Evolutionary conservation across 176 grass and related monocot species (phyloP), one percentile per base, ranked within the genome.

Genomic region (Tuctoria greenei): DNA sequence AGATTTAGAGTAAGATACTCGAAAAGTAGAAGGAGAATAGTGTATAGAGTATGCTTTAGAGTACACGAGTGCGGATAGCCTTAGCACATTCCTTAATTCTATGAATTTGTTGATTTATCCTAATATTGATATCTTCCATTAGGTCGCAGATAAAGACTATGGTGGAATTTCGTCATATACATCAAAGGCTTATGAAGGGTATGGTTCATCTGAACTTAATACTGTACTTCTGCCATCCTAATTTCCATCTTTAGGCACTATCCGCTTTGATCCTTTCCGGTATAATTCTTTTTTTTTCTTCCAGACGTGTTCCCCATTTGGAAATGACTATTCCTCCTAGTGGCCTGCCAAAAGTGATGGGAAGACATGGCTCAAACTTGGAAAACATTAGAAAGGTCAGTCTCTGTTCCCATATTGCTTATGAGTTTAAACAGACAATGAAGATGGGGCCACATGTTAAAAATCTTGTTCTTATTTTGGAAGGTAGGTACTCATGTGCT

Each of bases 361-460:
- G 95, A 31, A 99, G 95, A 86, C 89, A 72, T 18, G 95, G 95
- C 12, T 84, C 92, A 67, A 99, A 99, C 76, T 74, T 99, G 82
- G 91, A 99, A 9, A 99, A 92, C 55, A 94, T 99, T 66, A 95
- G 82, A 92, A 99, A 93, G 95, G 95, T 95, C 47, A 83, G 95
- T 86, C 79, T 83, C 2, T 17, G 64, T 10, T 64, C 84, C 81
- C 11, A 61, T 67, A 43, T 74, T 75, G 13, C 42, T 82, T 23
- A 0, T 65, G 61, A 8, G 27, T 40, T 40, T 71, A 49, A 46
- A 40, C 4, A 26, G 74, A 45, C 20, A 69, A 55, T 57, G 54
- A 52, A 69, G 24, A 18, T 26, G 2, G 2, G 0, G 0, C 31
- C 7, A 55, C 5, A 50, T 31, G 8, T 24, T 74, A 57, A 66